phyloP scores from a whole-genome alignment of 2,329 filamentous ascomycete species.

The Rutstroemia sp. region DNA sequence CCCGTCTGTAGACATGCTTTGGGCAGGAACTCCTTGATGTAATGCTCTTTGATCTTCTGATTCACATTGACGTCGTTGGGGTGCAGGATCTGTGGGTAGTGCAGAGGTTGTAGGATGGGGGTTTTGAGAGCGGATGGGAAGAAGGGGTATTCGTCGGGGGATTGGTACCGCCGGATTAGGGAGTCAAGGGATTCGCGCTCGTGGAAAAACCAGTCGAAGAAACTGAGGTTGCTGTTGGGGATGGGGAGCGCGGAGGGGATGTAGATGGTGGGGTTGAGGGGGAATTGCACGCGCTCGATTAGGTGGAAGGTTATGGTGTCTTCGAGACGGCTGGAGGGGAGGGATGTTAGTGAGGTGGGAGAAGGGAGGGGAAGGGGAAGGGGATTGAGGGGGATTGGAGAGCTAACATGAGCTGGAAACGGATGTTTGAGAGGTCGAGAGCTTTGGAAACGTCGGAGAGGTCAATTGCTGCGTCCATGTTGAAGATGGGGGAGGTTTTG shows the following conservation, averaged over 20 bases:
- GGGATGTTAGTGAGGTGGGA: neutral
- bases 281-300: conserved; percentile 97
- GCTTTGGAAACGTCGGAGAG: conserved; percentile 78
- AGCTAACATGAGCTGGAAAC: conserved; percentile 78
- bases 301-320: conserved; percentile 97
- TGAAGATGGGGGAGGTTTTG: neutral
- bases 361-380: neutral
- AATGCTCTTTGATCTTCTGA: conserved; percentile 74
- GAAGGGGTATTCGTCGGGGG: conserved; percentile 96
- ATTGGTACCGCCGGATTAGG: conserved; percentile 87
- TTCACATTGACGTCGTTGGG: conserved; percentile 89
- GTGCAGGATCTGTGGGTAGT: conserved; percentile 85
- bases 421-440: conserved; percentile 83
- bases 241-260: conserved; percentile 70
- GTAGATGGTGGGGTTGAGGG: conserved; percentile 85
- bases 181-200: conserved; percentile 91
- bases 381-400: neutral
- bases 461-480: conserved; percentile 88
- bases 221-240: conserved; percentile 64
- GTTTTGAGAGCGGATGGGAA: conserved; percentile 74
- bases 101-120: conserved; percentile 78
- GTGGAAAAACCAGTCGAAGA: conserved; percentile 89
- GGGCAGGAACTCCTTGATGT: conserved; percentile 77
- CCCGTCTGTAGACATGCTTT: conserved; percentile 71
- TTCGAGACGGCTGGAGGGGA: conserved; percentile 68